Conservation (phyloP, 768 basidiomycete species). For the Lactarius quietus region DNA sequence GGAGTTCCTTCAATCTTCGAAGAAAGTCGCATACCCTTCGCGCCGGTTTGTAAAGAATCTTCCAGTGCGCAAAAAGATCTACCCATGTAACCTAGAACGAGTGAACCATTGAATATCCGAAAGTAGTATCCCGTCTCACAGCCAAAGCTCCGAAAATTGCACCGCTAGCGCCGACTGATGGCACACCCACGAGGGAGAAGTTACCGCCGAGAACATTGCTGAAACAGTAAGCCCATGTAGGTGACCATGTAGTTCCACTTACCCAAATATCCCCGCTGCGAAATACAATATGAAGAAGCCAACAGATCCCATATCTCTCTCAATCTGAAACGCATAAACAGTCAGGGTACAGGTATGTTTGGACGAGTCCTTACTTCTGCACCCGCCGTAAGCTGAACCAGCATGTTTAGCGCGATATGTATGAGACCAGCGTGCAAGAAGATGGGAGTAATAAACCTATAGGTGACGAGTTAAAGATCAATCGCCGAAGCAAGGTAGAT, state of each 20-base stretch:
- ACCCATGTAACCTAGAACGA: constrained; percentile 69
- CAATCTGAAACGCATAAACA: constrained; percentile 48
- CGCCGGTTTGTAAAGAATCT: constrained; percentile 76
- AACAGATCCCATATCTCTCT: constrained; percentile 85
- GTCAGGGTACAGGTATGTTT: not conserved
- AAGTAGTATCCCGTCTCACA: constrained; percentile 38
- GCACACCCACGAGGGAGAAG: constrained; percentile 83
- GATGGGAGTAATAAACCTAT: constrained; percentile 52
- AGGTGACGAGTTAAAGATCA: constrained; percentile 5
- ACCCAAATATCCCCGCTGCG: constrained; percentile 92
- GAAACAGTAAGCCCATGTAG: constrained; percentile 1
- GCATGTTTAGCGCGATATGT: constrained; percentile 88
- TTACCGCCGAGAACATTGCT: constrained; percentile 91
- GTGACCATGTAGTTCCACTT: constrained; percentile 22
- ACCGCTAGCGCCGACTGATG: constrained; percentile 89
- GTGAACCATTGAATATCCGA: not conserved
- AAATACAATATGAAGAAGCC: constrained; percentile 87
- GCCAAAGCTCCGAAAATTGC: constrained; percentile 88
- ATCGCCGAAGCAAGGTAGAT: not conserved
- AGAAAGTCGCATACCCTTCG: constrained; percentile 52
- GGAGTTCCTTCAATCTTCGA: not conserved
- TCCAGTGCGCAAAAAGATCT: constrained; percentile 91
- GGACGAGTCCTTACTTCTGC: constrained; percentile 51
- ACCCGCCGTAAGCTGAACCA: constrained; percentile 77
- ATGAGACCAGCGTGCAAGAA: constrained; percentile 96